Conservation (phyloP, 2,329 filamentous ascomycete species). For the Penicillium olsonii region DNA sequence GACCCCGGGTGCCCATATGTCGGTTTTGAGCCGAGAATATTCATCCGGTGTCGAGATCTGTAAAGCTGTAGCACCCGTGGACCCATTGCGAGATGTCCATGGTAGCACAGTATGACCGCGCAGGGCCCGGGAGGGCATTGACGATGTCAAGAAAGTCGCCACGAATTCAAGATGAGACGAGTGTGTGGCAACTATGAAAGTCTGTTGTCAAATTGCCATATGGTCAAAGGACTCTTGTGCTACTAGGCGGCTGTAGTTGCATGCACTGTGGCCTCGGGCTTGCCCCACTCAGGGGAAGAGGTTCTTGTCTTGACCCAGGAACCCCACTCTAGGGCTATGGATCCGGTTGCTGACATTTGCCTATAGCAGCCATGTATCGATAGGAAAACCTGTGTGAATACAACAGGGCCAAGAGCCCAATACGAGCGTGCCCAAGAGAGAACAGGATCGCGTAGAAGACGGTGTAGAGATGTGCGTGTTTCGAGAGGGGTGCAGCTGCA, state of each 20-base stretch:
- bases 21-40: conserved; percentile 53
- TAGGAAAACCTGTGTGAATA: conserved; percentile 75
- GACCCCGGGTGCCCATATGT: no score
- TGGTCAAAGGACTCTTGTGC: conserved; percentile 68
- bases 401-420: conserved; percentile 78
- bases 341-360: conserved; percentile 86
- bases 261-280: conserved; percentile 25
- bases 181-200: conserved; percentile 87
- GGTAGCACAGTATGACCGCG: conserved; percentile 37
- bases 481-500: conserved; percentile 44
- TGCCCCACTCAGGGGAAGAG: conserved; percentile 71
- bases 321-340: conserved; percentile 80
- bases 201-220: conserved; percentile 85
- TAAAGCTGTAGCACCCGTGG: conserved; percentile 81
- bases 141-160: conserved; percentile 78
- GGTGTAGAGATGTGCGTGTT: conserved; percentile 63
- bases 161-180: conserved; percentile 81
- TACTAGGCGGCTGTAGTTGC: conserved; percentile 33
- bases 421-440: conserved; percentile 82
- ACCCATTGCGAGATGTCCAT: conserved; percentile 60
- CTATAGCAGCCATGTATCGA: conserved; percentile 77
- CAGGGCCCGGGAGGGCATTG: conserved; percentile 66
- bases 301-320: conserved; percentile 74
- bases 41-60: conserved; percentile 73
- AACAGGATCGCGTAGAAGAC: conserved; percentile 84